Percentiles rank a stretch among this genome's conserved stretches.
Conservation (phyloP, 208 protist genomes). For the Trypanosoma melophagium region DNA sequence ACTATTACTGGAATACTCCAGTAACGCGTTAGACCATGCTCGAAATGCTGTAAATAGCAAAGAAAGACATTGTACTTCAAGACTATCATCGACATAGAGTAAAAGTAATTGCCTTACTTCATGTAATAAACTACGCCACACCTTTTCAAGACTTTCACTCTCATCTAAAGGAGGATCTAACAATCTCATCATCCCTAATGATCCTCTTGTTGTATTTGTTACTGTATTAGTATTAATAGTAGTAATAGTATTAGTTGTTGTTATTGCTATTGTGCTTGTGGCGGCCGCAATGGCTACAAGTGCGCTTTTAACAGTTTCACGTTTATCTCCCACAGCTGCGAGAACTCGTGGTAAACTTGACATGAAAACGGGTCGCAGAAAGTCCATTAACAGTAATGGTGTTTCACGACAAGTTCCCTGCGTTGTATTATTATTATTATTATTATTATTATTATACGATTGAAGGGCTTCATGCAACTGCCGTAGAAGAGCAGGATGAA, state of each 20-base stretch:
- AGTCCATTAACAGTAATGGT: conserved; percentile 20
- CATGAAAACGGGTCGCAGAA: conserved; percentile 26
- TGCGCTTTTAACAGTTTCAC: conserved; percentile 6
- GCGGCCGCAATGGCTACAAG: not conserved
- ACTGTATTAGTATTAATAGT: not conserved
- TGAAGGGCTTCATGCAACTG: conserved; percentile 13
- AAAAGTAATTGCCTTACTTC: conserved; percentile 17
- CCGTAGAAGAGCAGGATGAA: conserved; percentile 22
- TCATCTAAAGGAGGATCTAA: conserved; percentile 17
- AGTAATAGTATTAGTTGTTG: not conserved
- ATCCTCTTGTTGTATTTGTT: not conserved
- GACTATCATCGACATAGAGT: conserved; percentile 15
- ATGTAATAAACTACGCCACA: conserved; percentile 3
- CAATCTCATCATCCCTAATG: not conserved
- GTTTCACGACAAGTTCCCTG: not conserved
- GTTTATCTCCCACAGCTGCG: conserved; percentile 1
- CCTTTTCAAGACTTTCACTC: conserved; percentile 13
- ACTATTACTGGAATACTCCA: not conserved
- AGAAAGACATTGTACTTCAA: conserved; percentile 28
- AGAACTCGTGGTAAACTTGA: conserved; percentile 17
- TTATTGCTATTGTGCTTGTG: not conserved
- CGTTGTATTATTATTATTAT: not conserved
- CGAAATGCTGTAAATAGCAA: conserved; percentile 25
- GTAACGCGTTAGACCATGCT: conserved; percentile 1
- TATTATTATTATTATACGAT: not conserved